Conservation (phyloP, 108 stramenopile species). For the Aurantiochytrium sp. region DNA sequence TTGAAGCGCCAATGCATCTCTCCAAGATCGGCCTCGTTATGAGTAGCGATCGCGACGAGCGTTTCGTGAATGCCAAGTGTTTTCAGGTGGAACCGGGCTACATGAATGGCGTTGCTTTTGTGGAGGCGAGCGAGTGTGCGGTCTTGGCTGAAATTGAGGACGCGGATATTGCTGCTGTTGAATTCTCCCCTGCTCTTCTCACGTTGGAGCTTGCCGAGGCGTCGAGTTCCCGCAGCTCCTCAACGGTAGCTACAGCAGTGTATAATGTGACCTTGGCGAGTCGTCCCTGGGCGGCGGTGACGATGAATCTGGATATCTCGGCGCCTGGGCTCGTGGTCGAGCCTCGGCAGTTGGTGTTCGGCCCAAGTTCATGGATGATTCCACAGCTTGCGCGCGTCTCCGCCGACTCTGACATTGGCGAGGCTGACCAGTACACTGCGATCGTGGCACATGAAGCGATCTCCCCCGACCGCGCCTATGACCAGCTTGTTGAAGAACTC, state of each 20-base stretch:
- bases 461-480: not conserved
- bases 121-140: not conserved
- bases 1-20: not conserved
- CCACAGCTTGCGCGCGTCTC: not conserved
- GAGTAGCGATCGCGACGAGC: not conserved
- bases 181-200: not conserved
- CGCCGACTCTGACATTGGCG: not conserved
- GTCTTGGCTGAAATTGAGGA: not conserved
- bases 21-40: not conserved
- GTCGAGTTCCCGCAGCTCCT: not conserved
- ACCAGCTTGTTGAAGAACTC: not conserved
- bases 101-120: not conserved
- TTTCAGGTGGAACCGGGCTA: not conserved
- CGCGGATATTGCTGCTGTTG: not conserved
- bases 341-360: not conserved
- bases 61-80: not conserved
- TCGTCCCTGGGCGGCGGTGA: not conserved
- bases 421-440: not conserved
- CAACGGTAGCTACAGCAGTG: not conserved
- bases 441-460: not conserved
- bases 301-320: not conserved
- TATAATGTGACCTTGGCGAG: not conserved
- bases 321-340: not conserved
- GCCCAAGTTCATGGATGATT: not conserved
- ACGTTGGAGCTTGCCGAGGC: not conserved